Evolutionary conservation across 805 yeast species (phyloP).

Genomic region (Yarrowia hollandica): DNA sequence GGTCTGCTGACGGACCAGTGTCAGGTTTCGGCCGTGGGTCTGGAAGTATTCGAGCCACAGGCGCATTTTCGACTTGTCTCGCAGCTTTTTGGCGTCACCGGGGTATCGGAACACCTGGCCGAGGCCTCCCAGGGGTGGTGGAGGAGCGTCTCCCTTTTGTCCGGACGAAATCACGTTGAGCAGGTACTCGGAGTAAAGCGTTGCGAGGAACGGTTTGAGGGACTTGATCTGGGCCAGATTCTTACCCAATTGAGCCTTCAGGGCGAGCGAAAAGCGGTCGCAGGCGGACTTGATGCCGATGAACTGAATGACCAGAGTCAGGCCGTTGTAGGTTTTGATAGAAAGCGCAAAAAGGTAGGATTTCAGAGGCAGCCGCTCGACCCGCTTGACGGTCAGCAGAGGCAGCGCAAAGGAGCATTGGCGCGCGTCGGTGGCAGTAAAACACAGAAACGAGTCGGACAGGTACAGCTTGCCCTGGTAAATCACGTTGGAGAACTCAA

Average conservation of each 20-base stretch:
- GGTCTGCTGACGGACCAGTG: constrained; percentile 68
- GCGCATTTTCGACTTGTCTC: constrained; percentile 83
- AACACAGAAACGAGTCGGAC: constrained; percentile 73
- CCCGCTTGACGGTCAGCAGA: constrained; percentile 74
- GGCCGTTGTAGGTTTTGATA: constrained; percentile 65
- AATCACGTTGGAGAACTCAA: constrained; percentile 30
- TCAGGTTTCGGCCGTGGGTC: constrained; percentile 79
- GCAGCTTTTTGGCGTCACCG: constrained; percentile 73
- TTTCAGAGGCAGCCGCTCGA: constrained; percentile 78
- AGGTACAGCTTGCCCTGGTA: constrained; percentile 58
- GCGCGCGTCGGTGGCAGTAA: constrained; percentile 68
- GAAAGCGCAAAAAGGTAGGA: constrained; percentile 76
- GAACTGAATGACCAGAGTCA: constrained; percentile 65
- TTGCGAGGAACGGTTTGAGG: constrained; percentile 62
- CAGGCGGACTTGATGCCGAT: constrained; percentile 77
- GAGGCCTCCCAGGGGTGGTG: constrained; percentile 75
- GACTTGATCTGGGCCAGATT: constrained; percentile 61
- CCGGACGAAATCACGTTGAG: constrained; percentile 45
- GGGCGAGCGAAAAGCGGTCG: constrained; percentile 71
- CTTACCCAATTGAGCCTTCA: constrained; percentile 60
- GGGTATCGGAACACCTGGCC: constrained; percentile 86
- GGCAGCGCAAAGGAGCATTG: constrained; percentile 71
- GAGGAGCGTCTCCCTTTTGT: constrained; percentile 28
- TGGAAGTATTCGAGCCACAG: constrained; percentile 91
- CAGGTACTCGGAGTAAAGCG: constrained; percentile 83